Evolutionary conservation across 2,329 filamentous ascomycete genomes (phyloP), one percentile per base, ranked within the genome.

Genomic region (Tolypocladium sp.): DNA sequence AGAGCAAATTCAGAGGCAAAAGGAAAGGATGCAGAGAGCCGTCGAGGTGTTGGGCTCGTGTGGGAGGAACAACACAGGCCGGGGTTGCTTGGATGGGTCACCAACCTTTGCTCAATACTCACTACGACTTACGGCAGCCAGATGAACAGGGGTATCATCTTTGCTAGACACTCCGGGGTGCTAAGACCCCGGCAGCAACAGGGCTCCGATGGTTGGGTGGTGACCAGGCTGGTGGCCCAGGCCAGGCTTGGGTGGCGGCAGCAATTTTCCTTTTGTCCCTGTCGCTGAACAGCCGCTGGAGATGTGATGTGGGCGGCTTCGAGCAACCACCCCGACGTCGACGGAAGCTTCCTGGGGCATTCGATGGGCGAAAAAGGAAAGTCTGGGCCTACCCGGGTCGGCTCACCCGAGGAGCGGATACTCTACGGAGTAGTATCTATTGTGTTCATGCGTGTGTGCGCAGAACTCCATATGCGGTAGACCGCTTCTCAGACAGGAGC

Each of bases 151-250:
- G 60, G 63, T 62, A 57, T 44, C 56, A 57, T 56, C 52, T 55
- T 61, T 61, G 63, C 59, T 56, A 64, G 59, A 61, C 59, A 30
- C 60, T 62, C 58, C 59, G 58, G 56, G 58, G 62, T 61, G 58
- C 62, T 63, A 61, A 57, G 51, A 58, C 60, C 63, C 51, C 58
- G 57, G 62, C 55, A 58, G 55, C 60, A 57, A 58, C 62, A 61
- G 59, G 62, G 62, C 58, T 59, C 40, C 33, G 57, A 57, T 60
- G 60, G 61, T 62, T 62, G 63, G 60, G 57, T 62, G 61, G 59
- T 56, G 58, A 57, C 59, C 53, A 58, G 53, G 27, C 46, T 44
- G 58, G 57, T 52, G 63, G 58, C 58, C 60, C 59, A 62, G 58
- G 59, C 57, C 56, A 60, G 58, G 57, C 44, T 58, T 59, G 37